Conservation (phyloP, 768 basidiomycete species). For the Leccinellum luteum region DNA sequence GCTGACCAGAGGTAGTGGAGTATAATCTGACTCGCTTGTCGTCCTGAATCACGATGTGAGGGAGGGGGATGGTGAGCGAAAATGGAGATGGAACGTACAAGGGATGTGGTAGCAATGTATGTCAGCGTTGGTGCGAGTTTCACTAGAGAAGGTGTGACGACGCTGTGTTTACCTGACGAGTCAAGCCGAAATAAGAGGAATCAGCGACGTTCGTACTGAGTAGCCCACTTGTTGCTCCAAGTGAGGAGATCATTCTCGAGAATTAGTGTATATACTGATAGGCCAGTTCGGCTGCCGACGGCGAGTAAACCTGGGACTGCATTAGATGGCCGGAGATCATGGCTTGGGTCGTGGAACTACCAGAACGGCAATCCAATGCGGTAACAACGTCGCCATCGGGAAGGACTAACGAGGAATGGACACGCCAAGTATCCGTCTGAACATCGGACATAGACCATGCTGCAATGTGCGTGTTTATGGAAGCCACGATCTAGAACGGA, state of each 20-base stretch:
- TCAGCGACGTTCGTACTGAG: constrained; percentile 42
- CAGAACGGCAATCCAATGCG: constrained; percentile 70
- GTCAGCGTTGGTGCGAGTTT: constrained; percentile 76
- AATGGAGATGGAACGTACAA: constrained; percentile 41
- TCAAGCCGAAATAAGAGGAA: constrained; percentile 9
- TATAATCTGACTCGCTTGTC: constrained; percentile 62
- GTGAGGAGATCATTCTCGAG: constrained; percentile 80
- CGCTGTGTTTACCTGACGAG: constrained; percentile 33
- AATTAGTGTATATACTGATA: constrained; percentile 75
- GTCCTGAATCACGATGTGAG: constrained; percentile 38
- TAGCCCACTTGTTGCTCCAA: constrained; percentile 79
- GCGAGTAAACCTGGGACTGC: constrained; percentile 63
- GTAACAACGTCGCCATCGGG: constrained; percentile 54
- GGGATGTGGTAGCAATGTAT: constrained; percentile 64
- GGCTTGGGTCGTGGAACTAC: constrained; percentile 37
- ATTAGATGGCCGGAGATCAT: constrained; percentile 24
- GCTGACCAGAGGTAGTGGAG: constrained; percentile 68
- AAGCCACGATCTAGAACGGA: constrained; percentile 62
- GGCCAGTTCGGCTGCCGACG: constrained; percentile 55
- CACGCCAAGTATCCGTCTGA: constrained; percentile 63
- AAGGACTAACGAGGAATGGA: constrained; percentile 79
- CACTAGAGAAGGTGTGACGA: constrained; percentile 47
- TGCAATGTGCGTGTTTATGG: constrained; percentile 64
- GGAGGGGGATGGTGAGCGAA: neutral
- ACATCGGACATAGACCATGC: constrained; percentile 76